Evolutionary conservation across 2,329 filamentous ascomycete species (phyloP).

Genomic region (Paraphoma sp.): DNA sequence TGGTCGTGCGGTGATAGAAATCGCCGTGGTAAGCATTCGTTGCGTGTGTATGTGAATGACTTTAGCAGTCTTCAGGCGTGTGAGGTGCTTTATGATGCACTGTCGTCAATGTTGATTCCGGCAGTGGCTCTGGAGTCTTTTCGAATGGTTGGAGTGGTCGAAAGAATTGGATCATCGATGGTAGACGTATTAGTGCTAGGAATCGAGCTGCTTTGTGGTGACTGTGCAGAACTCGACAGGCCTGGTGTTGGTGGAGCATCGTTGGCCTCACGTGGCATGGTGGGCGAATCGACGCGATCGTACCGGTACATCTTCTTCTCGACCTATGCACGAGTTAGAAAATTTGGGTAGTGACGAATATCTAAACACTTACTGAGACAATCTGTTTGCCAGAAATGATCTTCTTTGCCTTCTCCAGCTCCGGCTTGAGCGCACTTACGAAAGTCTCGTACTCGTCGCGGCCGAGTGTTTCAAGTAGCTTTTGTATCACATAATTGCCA

Average conservation of each 20-base stretch:
- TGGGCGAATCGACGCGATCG: conserved; percentile 40
- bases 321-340: conserved; percentile 37
- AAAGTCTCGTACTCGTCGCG: conserved; percentile 52
- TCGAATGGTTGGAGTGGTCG: conserved; percentile 16
- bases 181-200: conserved; percentile 69
- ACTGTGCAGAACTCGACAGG: conserved; percentile 73
- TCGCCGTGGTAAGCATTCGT: too few species aligned
- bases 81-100: conserved; percentile 8
- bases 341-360: not conserved
- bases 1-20: not conserved
- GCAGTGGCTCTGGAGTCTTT: conserved; percentile 12
- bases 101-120: conserved; percentile 25
- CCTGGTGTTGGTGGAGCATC: conserved; percentile 63
- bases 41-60: not conserved
- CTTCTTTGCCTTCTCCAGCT: conserved; percentile 54
- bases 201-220: conserved; percentile 70
- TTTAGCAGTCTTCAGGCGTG: not conserved
- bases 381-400: conserved; percentile 53
- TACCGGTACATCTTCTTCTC: conserved; percentile 59
- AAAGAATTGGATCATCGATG: conserved; percentile 51
- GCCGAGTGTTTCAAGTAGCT: conserved; percentile 66
- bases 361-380: conserved; percentile 38
- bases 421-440: conserved; percentile 51
- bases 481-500: conserved; percentile 97
- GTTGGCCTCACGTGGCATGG: conserved; percentile 26